Conservation (phyloP, 2,329 filamentous ascomycete genomes). For the Aureobasidium pullulans region DNA sequence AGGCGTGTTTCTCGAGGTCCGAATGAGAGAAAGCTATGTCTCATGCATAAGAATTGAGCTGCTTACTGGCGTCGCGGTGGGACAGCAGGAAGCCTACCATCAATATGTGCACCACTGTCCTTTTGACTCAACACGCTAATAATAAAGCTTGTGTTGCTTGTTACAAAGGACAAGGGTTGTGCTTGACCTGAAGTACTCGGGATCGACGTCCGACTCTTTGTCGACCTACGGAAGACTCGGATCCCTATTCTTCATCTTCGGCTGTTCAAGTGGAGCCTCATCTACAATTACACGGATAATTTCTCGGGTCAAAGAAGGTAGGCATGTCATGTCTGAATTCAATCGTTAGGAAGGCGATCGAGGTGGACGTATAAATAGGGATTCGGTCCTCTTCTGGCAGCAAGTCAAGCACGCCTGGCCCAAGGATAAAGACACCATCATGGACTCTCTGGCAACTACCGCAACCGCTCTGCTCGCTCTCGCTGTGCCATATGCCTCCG, state of each 20-base stretch:
- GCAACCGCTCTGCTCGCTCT: constrained; percentile 13
- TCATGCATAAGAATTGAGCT: no score
- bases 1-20: no score
- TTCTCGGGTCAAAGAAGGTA: no score
- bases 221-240: background rate
- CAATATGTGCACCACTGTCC: no score
- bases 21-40: no score
- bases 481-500: constrained; percentile 8
- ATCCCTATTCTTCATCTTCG: background rate
- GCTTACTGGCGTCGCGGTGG: no score
- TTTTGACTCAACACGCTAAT: no score
- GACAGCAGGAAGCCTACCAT: no score
- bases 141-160: background rate
- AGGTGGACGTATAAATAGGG: background rate
- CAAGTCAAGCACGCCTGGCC: background rate
- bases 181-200: background rate
- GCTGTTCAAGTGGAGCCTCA: background rate
- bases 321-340: no score
- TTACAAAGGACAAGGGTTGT: background rate
- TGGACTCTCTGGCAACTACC: background rate
- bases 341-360: no score
- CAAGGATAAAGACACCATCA: background rate
- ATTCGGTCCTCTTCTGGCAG: background rate
- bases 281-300: background rate
- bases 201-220: background rate